These are phyloP conservation scores for Flaveria floridana DNA, from an alignment of 140 eudicot species.

Conservation along the genomic window DNA sequence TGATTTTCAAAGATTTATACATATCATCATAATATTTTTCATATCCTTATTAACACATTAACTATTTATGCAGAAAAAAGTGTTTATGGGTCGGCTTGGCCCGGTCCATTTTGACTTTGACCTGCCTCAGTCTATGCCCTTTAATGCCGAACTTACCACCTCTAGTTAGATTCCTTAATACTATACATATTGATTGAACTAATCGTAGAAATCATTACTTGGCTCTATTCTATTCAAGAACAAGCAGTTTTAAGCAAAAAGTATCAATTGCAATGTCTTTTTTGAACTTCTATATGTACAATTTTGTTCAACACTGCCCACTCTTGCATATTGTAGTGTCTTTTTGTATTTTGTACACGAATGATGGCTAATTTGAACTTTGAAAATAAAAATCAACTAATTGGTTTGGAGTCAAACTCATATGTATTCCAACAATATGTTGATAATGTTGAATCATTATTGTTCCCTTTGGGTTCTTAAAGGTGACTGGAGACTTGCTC, in stretches of 20 bases:
- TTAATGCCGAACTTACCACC: background rate
- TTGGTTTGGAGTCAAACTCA: background rate
- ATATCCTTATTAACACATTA: background rate
- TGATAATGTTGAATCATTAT: background rate
- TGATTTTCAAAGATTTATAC: background rate
- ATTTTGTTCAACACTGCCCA: background rate
- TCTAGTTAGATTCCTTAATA: background rate
- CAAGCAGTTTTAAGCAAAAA: background rate
- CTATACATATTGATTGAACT: background rate
- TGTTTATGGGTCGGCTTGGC: background rate
- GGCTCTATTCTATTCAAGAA: background rate
- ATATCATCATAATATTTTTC: background rate
- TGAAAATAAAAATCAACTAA: background rate
- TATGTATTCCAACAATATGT: background rate
- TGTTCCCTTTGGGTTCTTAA: slow-evolving; percentile 9
- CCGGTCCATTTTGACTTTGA: background rate
- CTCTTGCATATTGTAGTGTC: background rate
- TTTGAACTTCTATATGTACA: background rate
- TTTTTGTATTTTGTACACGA: background rate
- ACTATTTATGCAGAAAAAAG: background rate
- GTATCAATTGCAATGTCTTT: background rate
- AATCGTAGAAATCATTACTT: background rate
- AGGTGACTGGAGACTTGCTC: slow-evolving; percentile 77
- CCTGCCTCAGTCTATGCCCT: background rate
- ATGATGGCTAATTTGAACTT: background rate